Evolutionary conservation across 129 eudicot genomes (phyloP), one percentile per base, ranked within the genome.

Genomic region (Escallonia herrerae): DNA sequence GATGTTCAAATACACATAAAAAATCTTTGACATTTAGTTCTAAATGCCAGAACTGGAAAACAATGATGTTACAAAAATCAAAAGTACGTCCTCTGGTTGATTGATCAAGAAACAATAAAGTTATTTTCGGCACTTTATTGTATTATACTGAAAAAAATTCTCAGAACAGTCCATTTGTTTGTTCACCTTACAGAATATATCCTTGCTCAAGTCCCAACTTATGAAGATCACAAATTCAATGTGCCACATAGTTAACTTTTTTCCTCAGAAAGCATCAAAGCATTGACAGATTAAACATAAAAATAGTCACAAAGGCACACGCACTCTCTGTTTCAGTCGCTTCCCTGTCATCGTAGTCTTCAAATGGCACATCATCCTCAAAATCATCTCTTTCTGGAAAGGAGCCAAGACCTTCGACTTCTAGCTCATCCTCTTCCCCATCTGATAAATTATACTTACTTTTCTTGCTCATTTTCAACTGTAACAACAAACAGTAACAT

Each of bases 391-490:
- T 79, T 62, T 63, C 95, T 9, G 75, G 69, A 76, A 76, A 83
- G 46, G 58, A 63, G 46, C 79, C 74, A n/a, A 70, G 70, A 42
- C 66, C 91, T 48, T 58, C 71, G 72, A 55, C 63, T 9, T 76
- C 96, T 68, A 79, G 76, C 65, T 89, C 96, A 46, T 93, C 95
- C 38, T 93, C 97, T 75, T 91, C 96, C 41, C 91, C 98, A 70
- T 93, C 98, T 38, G 98, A 88, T 71, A 93, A 70, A 77, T 93
- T 89, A 64, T 62, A 93, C 80, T 73, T 89, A 84, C 82, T 77
- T 44, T 82, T 93, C 84, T 91, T 87, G 59, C 74, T 76, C 71
- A 69, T 63, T 76, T 86, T 93, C 65, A 79, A 66, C 98, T 88
- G 33, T 22, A 22, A 22, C 33, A 22, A 73, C 7, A 40, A 69